phyloP scores from a whole-genome alignment of 2,329 filamentous ascomycete genomes.

The Colletotrichum tanaceti region DNA sequence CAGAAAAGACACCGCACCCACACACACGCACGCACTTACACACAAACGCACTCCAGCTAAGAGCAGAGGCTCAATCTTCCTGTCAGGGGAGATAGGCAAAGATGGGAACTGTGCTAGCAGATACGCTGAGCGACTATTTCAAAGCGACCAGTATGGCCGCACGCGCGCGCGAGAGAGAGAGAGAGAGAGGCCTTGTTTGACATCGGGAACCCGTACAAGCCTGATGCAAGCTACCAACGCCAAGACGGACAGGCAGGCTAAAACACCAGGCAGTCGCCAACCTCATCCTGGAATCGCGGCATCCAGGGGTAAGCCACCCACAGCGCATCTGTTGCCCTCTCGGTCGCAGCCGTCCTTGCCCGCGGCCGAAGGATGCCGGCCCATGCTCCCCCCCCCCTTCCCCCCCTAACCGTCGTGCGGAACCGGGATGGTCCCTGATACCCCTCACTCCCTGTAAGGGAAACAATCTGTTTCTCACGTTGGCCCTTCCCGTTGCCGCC shows the following conservation, averaged over 20 bases:
- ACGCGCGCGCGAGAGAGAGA: too few relatives aligned
- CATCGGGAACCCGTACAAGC: neutral
- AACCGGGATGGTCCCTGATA: conserved; percentile 19
- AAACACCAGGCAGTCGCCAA: conserved; percentile 18
- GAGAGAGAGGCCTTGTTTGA: neutral
- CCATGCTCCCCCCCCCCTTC: too few relatives aligned
- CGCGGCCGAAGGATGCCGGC: neutral
- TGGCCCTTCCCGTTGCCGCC: neutral
- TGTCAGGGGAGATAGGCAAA: neutral
- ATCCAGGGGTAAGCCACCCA: neutral
- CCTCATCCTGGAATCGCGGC: neutral
- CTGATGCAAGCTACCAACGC: neutral
- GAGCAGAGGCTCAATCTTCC: neutral
- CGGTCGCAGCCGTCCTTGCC: neutral
- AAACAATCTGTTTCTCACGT: conserved; percentile 30
- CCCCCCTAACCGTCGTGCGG: conserved; percentile 5
- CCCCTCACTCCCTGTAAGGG: neutral
- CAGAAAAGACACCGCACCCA: neutral
- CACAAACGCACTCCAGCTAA: too few relatives aligned
- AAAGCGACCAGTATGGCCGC: too few relatives aligned
- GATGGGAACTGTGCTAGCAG: too few relatives aligned
- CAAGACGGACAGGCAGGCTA: conserved; percentile 12
- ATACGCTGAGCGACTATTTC: too few relatives aligned
- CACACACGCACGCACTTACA: neutral
- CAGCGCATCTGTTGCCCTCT: conserved; percentile 11